Evolutionary conservation across 495 filamentous ascomycete species (phyloP), one percentile per base, ranked within the genome.

Genomic region (Penicillium crystallinum): DNA sequence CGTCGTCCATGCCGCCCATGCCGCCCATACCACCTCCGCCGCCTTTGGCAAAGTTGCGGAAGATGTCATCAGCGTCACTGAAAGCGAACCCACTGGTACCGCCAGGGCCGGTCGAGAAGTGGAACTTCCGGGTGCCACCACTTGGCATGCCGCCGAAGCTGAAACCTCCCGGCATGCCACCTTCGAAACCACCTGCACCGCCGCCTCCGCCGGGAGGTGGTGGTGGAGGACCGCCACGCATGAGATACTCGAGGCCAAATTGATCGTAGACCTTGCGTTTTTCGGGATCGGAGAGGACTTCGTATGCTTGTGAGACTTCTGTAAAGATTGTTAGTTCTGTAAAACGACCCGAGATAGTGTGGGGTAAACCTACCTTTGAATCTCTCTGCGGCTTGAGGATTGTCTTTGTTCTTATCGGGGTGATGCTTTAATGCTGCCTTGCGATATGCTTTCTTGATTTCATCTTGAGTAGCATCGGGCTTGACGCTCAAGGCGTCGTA

Each of bases 361-460:
- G 57, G 55, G 54, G 49, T 58, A 49, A 29, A 62, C 69, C 41
- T 68, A 76, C 78, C 77, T 76, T 92, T 92, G 72, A 98, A 98
- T 62, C 89, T 95, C 57, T 97, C 92, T 47, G 82, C 74, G 19
- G 90, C 87, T 15, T 79, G 65, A 15, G 90, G 85, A 58, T 93
- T 89, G 69, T 95, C 86, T 66, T 91, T 92, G 75, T 97, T 97
- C 77, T 97, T 97, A 70, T 98, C 93, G 0, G 93, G 93, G 64
- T 98, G 93, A 64, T 83, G 85, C 75, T 96, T 97, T 65, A 98
- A 73, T 38, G 93, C 95, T 33, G 81, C 79, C 77, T 93, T 95
- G 55, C 89, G 91, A 66, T 98, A 98, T 31, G 85, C 93, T 63
- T 99, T 99, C 71, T 96, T 97, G 70, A 99, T 93, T 50, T 97